Evolutionary conservation across 2,329 filamentous ascomycete species (phyloP), one percentile per base, ranked within the genome.

Genomic region (Mycosphaerella sp.): DNA sequence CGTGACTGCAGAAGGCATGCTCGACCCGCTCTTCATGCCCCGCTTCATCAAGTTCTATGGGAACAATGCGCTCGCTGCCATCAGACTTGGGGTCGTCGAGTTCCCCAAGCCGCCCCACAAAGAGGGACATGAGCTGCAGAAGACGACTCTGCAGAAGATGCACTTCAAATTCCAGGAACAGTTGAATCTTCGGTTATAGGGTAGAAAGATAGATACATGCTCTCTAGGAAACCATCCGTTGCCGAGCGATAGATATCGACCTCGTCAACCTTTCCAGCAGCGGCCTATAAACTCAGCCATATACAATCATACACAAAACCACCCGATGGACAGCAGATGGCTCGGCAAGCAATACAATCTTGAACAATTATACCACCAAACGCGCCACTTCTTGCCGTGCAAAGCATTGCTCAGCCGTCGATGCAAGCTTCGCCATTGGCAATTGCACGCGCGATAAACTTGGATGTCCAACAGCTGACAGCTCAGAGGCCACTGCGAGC

Each of bases 21-120:
- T 81, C 6, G 73, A 78, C 48, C 81, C 85, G 23, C 86, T 86
- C 57, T 61, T 56, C 42, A 84, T 89, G 58, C 78, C 82, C 51
- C 84, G 86, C 14, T 89, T 97, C 64, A 74, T 96, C 46, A 76
- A 78, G 11, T 89, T 93, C 62, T 98, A 55, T 43, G 53, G 53
- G 14, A 55, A 51, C 44, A 55, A 51, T 29, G 53, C 53, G 11
- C 31, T 55, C 7, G 53, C 48, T 12, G 48, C 49, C 8, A 40
- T 55, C 31, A 47, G 48, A 43, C 41, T 50, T 11, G 53, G 42
- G 10, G 43, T 55, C 10, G n/a, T 48, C 21, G 53, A 55, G 31
- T 55, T 47, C 23, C 53, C 53, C 9, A 46, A 43, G 34, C 36
- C 34, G 26, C 46, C 48, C n/a, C 53, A 55, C 38, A 47, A 45